Conservation (phyloP, 495 filamentous ascomycete species). For the Penicillium riverlandense region DNA sequence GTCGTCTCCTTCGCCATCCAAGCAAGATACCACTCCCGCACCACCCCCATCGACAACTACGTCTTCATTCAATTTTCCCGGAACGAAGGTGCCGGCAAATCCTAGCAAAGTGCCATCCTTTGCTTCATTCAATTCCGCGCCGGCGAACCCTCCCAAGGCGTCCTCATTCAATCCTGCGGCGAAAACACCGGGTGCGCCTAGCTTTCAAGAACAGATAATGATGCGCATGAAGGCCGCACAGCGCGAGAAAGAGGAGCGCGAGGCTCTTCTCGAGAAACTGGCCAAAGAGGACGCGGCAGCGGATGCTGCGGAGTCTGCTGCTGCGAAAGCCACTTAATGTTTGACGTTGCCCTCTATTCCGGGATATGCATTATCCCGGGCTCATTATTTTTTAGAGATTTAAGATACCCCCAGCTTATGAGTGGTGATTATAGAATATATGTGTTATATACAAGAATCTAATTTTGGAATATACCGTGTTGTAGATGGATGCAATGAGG, state of each 20-base stretch:
- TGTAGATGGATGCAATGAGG: conserved; percentile 12
- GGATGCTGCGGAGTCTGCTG: conserved; percentile 35
- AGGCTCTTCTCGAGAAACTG: conserved; percentile 48
- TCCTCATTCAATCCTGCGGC: conserved; percentile 21
- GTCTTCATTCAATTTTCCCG: conserved; percentile 31
- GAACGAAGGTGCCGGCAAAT: conserved; percentile 21
- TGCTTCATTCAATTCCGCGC: conserved; percentile 37
- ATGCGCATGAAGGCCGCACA: conserved; percentile 55
- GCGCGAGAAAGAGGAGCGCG: conserved; percentile 44
- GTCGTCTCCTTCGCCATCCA: conserved; percentile 13
- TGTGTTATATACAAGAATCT: conserved; percentile 9
- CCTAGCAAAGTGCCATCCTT: conserved; percentile 42
- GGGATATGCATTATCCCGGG: background rate
- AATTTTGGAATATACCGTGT: conserved; percentile 5
- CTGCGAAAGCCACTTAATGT: conserved; percentile 4
- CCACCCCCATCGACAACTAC: conserved; percentile 14
- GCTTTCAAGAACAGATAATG: conserved; percentile 51
- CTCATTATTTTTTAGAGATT: background rate
- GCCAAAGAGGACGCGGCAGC: conserved; percentile 42
- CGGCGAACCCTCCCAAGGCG: conserved; percentile 19
- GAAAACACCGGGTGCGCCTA: conserved; percentile 33
- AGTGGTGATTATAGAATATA: conserved; percentile 5
- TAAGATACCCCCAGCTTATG: conserved; percentile 9
- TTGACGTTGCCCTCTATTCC: background rate
- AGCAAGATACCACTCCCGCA: conserved; percentile 1